Base-by-base conservation (phyloP, 2,329 filamentous ascomycete genomes). In the Trichoderma polysporum region DNA sequence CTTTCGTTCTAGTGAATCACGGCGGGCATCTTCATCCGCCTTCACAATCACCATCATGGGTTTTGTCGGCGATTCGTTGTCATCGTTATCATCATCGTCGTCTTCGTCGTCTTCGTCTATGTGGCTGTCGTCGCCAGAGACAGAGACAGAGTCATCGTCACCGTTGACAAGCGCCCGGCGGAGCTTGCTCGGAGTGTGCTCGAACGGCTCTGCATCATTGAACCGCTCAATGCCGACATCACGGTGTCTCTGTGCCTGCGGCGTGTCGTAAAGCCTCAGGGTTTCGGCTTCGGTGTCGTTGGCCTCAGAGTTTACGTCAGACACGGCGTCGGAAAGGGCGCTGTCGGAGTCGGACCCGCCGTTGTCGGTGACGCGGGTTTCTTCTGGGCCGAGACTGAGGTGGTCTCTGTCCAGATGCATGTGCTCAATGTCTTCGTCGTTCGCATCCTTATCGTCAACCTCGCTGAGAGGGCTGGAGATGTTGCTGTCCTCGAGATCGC, bases 391-490 rank as follows among this genome's bases (percentile, higher is more conserved):
- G 17, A 71, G 67, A 64, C 73, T 77, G 7, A 73, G 71, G 33
- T 71, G 73, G 8, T 77, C 73, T 61, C 73, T 74, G 56, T 77
- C 76, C 54, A 83, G 77, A 68, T 81, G 80, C 77, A 86, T 84
- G 68, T 86, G 86, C 62, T 90, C 90, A 69, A 86, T 83, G 58
- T 87, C 87, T 58, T 91, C 90, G 70, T 91, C 88, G 60, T 92
- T 90, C 50, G 83, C 85, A 69, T 92, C 89, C 74, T 88, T 88
- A 74, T 97, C 92, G 74, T 94, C 93, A 66, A 97, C 91, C 73
- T 97, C 94, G 81, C 93, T 97, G 73, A 98, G 84, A 74, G 93
- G 95, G 79, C 94, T 98, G 45, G 94, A 97, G 62, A 91, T 84
- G 76, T 88, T 89, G 76, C 91, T 91, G 73, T 89, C 88, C 72